phyloP scores from a whole-genome alignment of 352 stramenopile species.

The Halophytophthora polymorphica region DNA sequence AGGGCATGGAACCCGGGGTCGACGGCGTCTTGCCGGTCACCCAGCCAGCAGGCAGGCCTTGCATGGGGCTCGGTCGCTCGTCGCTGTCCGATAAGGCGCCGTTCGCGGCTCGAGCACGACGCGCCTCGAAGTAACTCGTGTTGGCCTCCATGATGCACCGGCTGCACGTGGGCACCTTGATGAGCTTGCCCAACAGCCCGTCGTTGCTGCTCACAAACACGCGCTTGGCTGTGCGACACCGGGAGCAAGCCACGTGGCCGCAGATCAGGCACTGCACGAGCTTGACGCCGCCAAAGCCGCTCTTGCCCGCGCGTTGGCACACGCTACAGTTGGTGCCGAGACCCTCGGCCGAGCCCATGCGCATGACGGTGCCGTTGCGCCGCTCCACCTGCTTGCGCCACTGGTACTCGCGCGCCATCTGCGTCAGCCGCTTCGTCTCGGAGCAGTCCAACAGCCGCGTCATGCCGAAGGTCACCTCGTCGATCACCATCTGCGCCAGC shows the following conservation, averaged over 20 bases:
- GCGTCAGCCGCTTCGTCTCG: conserved; percentile 42
- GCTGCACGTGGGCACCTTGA: conserved; percentile 38
- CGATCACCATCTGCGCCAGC: conserved; percentile 28
- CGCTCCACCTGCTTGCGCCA: conserved; percentile 23
- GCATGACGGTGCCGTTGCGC: conserved; percentile 13
- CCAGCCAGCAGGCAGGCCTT: too few relatives aligned
- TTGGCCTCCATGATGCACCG: conserved; percentile 33
- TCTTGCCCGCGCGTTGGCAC: conserved; percentile 27
- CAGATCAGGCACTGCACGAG: conserved; percentile 49
- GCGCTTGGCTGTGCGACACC: conserved; percentile 38
- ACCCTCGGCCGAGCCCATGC: conserved; percentile 14
- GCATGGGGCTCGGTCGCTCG: too few relatives aligned
- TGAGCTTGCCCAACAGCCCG: conserved; percentile 32
- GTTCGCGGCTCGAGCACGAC: too few relatives aligned
- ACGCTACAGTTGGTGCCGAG: conserved; percentile 15
- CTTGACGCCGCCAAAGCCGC: conserved; percentile 35
- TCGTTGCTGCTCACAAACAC: conserved; percentile 41
- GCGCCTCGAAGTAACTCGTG: conserved; percentile 27
- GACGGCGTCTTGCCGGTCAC: too few relatives aligned
- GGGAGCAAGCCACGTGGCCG: conserved; percentile 34
- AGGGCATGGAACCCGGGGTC: too few relatives aligned
- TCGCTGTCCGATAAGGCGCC: too few relatives aligned
- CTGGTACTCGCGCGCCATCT: conserved; percentile 38
- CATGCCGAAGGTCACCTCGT: conserved; percentile 35
- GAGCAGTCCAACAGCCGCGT: conserved; percentile 34